Evolutionary conservation across 2,329 filamentous ascomycete species (phyloP).

Genomic region (Huntiella omanensis): DNA sequence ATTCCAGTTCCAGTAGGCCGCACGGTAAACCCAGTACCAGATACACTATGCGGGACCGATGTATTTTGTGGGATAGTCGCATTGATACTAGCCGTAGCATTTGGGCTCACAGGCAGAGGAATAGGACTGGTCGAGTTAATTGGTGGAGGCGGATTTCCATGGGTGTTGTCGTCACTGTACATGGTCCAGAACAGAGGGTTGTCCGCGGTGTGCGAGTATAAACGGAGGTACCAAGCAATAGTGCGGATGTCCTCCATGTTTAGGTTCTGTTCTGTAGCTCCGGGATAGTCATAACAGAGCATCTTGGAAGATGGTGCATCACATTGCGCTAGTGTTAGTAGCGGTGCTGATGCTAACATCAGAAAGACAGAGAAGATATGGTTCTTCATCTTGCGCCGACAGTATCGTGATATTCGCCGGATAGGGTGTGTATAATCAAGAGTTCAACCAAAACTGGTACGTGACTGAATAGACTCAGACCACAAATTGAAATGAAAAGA

Average conservation of each 20-base stretch:
- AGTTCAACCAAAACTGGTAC: no score
- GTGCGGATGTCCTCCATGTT: conserved; percentile 9
- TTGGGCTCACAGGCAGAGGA: neutral
- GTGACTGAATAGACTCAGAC: no score
- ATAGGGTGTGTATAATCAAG: no score
- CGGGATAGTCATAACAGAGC: conserved; percentile 11
- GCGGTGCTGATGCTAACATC: no score
- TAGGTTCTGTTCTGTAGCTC: conserved; percentile 7
- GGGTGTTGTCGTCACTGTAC: conserved; percentile 8
- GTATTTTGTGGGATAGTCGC: neutral
- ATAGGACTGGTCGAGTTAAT: conserved; percentile 5
- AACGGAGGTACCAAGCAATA: conserved; percentile 11
- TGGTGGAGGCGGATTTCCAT: conserved; percentile 3
- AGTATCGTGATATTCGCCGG: no score
- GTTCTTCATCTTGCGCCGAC: no score
- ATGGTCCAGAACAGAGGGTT: conserved; percentile 11
- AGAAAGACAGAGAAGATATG: no score
- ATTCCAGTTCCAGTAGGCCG: neutral
- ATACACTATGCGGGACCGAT: neutral
- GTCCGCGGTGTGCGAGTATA: conserved; percentile 8
- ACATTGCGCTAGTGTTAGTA: conserved; percentile 1
- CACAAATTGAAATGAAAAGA: no score
- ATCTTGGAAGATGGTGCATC: conserved; percentile 3
- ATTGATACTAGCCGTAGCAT: neutral
- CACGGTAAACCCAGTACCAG: neutral